Base-by-base conservation (phyloP, 345 rosid species). In the Sonneratia caseolaris region DNA sequence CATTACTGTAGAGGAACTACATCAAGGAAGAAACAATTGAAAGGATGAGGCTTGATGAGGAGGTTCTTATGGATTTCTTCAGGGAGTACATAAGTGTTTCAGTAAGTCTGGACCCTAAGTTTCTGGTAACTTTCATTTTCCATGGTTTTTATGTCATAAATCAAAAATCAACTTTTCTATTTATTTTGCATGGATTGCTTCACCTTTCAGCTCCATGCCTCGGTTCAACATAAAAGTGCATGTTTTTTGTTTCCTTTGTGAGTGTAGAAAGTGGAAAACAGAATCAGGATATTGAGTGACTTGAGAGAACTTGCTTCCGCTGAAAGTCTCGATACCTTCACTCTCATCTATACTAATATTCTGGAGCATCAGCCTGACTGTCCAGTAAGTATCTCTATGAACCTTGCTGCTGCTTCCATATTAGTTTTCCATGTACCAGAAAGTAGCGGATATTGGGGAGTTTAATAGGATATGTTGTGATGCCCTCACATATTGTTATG, bases 221-320 rank as follows among this genome's bases (percentile, higher is more conserved):
- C 43, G 66, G 16, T 73, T 74, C 49, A 59, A 37, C 66, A 68
- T 35, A 48, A 7, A 10, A 35, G 16, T 42, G 27, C 27, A 3
- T 49, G 51, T 53, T 73, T 65, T 43, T 21, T 43, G 43, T 57
- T 51, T 68, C 7, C 12, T 32, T 68, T 43, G 70, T 22, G 37
- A 4, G 18, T 66, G 67, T 86, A 96, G 96, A 91, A 96, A 89
- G 98, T 96, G 72, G 97, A 92, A 75, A 91, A 81, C 83, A 92
- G 95, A 84, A 82, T 91, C 75, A 83, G 96, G 80, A 87, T 87
- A 86, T 80, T 91, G 86, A 85, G 89, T 66, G 98, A 96, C 85
- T 84, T 92, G 66, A 87, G 97, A 85, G 99, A 96, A 77, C 99
- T 96, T 80, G 98, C 98, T 72, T 92, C 98, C 10, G 99, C 98